phyloP scores from a whole-genome alignment of 257 asterid species.

The Parsonsia alboflavescens region DNA sequence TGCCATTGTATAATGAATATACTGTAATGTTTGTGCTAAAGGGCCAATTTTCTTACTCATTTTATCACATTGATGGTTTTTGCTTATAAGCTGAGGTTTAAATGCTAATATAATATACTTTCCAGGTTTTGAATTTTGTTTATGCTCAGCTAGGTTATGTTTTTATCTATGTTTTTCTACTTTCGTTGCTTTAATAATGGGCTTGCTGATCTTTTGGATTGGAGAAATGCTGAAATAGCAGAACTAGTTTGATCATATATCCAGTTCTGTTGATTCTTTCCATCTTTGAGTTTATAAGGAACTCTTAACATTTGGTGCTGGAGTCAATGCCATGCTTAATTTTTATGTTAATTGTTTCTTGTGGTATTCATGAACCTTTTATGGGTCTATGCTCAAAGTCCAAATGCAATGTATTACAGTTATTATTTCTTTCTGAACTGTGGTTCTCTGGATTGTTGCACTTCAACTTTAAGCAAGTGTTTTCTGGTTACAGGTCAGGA shows the following conservation, averaged over 20 bases:
- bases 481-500: conserved; percentile 53
- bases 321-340: too few species aligned
- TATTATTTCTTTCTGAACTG: background rate
- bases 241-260: background rate
- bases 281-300: background rate
- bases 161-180: background rate
- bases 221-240: background rate
- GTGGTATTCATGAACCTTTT: background rate
- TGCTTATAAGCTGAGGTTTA: background rate
- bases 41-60: background rate
- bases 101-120: background rate
- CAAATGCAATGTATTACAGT: background rate
- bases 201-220: background rate
- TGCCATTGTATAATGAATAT: background rate
- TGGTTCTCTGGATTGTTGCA: background rate
- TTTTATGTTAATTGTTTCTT: background rate
- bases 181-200: background rate
- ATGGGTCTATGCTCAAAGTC: background rate
- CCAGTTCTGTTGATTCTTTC: background rate
- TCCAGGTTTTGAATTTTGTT: background rate
- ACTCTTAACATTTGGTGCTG: background rate
- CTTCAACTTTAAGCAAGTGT: conserved; percentile 1
- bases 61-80: background rate
- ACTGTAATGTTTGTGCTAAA: background rate
- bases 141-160: background rate